Evolutionary conservation across 169 alveolate species (phyloP).

Genomic region (Cyclospora cayetanensis): DNA sequence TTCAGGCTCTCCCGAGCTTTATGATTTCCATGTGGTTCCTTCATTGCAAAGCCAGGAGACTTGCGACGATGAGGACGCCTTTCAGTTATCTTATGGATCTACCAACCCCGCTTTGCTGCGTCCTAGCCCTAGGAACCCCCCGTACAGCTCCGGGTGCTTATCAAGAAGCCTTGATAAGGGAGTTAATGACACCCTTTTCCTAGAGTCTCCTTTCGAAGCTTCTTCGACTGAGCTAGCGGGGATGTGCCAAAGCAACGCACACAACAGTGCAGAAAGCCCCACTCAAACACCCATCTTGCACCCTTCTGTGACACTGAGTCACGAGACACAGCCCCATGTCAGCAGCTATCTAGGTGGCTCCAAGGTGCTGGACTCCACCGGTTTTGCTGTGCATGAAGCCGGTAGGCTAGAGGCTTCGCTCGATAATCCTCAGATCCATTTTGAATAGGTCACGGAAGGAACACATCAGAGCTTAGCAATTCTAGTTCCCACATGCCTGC

Average conservation of each 20-base stretch:
- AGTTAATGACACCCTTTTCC: too few species aligned
- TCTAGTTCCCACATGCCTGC: too few species aligned
- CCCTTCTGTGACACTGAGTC: not conserved
- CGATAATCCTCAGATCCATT: too few species aligned
- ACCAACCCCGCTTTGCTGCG: conserved; percentile 24
- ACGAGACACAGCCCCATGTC: not conserved
- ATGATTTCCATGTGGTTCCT: not conserved
- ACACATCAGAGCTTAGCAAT: too few species aligned
- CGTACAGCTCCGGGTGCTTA: not conserved
- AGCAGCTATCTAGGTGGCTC: not conserved
- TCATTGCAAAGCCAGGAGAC: not conserved
- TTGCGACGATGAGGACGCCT: not conserved
- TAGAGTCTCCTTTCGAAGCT: not conserved
- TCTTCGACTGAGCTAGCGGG: not conserved
- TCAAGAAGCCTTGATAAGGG: too few species aligned
- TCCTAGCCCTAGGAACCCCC: not conserved
- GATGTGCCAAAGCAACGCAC: not conserved
- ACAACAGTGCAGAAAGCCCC: not conserved
- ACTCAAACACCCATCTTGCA: not conserved
- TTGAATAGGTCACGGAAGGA: too few species aligned
- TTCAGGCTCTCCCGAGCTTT: not conserved
- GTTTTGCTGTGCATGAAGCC: conserved; percentile 32
- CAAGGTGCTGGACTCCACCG: conserved; percentile 1
- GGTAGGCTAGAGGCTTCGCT: too few species aligned
- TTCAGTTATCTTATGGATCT: not conserved